phyloP scores from a whole-genome alignment of 2,329 filamentous ascomycete species.

The Colletotrichum musae region DNA sequence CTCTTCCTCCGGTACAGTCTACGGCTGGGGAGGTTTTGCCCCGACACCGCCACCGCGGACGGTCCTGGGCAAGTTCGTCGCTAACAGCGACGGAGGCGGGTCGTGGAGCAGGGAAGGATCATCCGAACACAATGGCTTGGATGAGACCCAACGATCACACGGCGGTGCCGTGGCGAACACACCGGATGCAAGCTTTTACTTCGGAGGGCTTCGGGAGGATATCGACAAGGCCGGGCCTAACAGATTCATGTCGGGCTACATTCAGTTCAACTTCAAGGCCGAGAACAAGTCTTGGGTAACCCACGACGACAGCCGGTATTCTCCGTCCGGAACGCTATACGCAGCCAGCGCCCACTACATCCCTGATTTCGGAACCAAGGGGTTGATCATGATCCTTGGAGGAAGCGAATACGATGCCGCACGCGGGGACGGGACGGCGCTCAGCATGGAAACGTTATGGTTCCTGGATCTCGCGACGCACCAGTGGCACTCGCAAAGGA shows the following conservation, averaged over 20 bases:
- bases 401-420: constrained; percentile 3
- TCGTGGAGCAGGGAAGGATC: constrained; percentile 13
- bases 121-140: background rate
- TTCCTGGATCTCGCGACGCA: constrained; percentile 31
- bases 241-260: background rate
- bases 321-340: background rate
- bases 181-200: constrained; percentile 12
- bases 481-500: constrained; percentile 31
- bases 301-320: constrained; percentile 5
- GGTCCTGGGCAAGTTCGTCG: constrained; percentile 12
- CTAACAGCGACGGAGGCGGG: constrained; percentile 22
- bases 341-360: constrained; percentile 21
- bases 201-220: constrained; percentile 12
- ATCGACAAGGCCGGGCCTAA: background rate
- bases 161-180: background rate
- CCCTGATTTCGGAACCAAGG: constrained; percentile 19
- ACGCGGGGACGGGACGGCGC: background rate
- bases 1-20: background rate
- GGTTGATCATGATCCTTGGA: constrained; percentile 29
- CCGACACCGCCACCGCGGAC: background rate
- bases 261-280: constrained; percentile 25
- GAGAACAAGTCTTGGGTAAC: background rate
- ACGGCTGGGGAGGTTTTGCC: constrained; percentile 26
- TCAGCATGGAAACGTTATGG: constrained; percentile 19
- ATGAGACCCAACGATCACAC: background rate